Conservation (phyloP, 2,329 filamentous ascomycete genomes). For the Talaromyces sp. region DNA sequence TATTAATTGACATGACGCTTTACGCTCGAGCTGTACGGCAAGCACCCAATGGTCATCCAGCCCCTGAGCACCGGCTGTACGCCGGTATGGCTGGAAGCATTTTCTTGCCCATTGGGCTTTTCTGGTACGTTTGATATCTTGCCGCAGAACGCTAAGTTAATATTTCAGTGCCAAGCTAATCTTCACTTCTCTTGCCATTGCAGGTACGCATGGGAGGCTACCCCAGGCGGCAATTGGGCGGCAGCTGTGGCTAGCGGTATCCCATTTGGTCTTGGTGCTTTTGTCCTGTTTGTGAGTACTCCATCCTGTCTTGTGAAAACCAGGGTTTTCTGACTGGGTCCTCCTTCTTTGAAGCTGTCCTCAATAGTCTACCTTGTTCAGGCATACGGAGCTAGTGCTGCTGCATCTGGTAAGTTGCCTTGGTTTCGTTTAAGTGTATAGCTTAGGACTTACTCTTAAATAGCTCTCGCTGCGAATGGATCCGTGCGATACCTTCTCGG, state of each 20-base stretch:
- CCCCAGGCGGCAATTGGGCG: conserved; percentile 9
- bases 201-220: conserved; percentile 12
- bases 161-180: not conserved
- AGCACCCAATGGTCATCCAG: not conserved
- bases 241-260: conserved; percentile 8
- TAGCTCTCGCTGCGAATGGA: conserved; percentile 14
- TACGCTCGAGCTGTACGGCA: conserved; percentile 12
- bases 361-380: conserved; percentile 14
- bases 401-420: conserved; percentile 11
- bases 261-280: conserved; percentile 13
- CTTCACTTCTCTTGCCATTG: not conserved
- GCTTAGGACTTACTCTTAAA: not conserved
- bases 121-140: conserved; percentile 8
- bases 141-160: not conserved
- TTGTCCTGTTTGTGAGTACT: conserved; percentile 13
- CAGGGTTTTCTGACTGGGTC: not conserved
- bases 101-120: conserved; percentile 18
- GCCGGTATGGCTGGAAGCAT: conserved; percentile 19
- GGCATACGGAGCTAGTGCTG: conserved; percentile 8
- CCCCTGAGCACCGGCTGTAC: conserved; percentile 21
- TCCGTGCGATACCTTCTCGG: conserved; percentile 22
- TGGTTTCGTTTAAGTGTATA: not conserved
- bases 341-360: not conserved
- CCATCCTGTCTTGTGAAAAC: not conserved
- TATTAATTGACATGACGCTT: conserved; percentile 18